Percentiles rank a stretch among this genome's conserved stretches.
phyloP scores from a whole-genome alignment of 2,329 filamentous ascomycete genomes.

The Trichoderma gracile region DNA sequence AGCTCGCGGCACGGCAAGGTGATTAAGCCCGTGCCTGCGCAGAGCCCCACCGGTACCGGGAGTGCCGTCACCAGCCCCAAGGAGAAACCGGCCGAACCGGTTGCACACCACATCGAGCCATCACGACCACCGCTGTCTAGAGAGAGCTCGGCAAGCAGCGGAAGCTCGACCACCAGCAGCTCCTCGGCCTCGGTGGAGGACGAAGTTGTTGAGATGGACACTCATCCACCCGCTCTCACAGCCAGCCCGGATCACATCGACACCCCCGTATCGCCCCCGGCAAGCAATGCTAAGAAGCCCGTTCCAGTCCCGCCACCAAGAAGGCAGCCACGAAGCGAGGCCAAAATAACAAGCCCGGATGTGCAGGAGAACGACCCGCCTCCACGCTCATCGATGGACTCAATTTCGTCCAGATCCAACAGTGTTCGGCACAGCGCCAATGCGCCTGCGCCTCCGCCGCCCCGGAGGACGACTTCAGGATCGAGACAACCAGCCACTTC shows the following conservation, averaged over 20 bases:
- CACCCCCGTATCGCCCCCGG: not conserved
- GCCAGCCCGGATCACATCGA: conserved; percentile 17
- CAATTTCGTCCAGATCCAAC: conserved; percentile 48
- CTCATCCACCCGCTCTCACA: not conserved
- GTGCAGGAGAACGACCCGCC: conserved; percentile 42
- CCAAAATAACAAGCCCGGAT: conserved; percentile 35
- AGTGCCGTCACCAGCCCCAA: conserved; percentile 32
- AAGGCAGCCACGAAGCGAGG: conserved; percentile 47
- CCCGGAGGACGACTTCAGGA: conserved; percentile 49
- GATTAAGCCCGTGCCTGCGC: conserved; percentile 49
- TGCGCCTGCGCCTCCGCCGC: conserved; percentile 57
- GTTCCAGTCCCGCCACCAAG: conserved; percentile 55
- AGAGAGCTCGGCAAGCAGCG: not conserved
- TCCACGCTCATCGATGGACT: conserved; percentile 54
- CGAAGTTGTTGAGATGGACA: not conserved
- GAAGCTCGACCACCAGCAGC: not conserved
- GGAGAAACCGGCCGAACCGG: conserved; percentile 28
- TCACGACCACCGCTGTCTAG: conserved; percentile 2
- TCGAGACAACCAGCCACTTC: conserved; percentile 37
- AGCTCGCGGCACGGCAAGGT: conserved; percentile 77
- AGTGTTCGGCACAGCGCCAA: conserved; percentile 46
- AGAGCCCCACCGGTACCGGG: not conserved
- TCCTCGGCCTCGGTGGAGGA: conserved; percentile 8
- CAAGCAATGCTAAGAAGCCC: conserved; percentile 40
- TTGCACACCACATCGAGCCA: not conserved